Base-by-base conservation (phyloP, 495 filamentous ascomycete species). In the Tuber melanosporum region DNA sequence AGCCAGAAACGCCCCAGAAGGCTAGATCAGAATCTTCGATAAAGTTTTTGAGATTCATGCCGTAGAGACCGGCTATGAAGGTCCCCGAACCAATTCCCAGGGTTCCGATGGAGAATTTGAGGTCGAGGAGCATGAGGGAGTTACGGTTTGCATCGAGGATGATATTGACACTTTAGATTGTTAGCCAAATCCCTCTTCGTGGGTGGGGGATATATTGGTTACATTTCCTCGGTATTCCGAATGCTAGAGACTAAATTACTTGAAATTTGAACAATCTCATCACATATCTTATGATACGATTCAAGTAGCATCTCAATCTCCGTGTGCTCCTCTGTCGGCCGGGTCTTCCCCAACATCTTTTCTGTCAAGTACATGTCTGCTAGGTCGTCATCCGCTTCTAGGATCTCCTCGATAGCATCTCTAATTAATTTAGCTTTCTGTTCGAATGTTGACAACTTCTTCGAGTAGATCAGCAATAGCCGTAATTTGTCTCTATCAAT, bases 41-140 rank as follows among this genome's bases (percentile, higher is more conserved):
- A 85, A 98, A 99, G 85, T 98, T 98, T 83, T 97, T 96, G 78
- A 99, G 87, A 85, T 99, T 99, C 94, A 98, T 98, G 80, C 95
- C 95, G 87, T 98, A 98, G 19, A 98, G 90, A n/a, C 93, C 94
- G 43, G 95, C 95, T 83, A 97, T 89, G 82, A 98, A 94, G 72
- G 96, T 97, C 45, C 95, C 95, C 80, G 93, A 91, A 75, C 92
- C 94, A 45, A 99, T 89, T 3, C 94, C 94, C 15, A 99, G 89
- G 4, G 95, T 98, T 57, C 93, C 93, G 76, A 99, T 95, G 82
- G 92, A 95, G 86, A 99, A 97, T 84, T 97, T 97, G 73, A 99
- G 90, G 74, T 98, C 96, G 47, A 99, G 90, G 32, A 98, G 89
- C 96, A 99, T 99, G 80, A 99, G 92, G 32, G 93, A 93, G 88